These are phyloP conservation scores for Periconia sp. DNA, from an alignment of 2,329 filamentous ascomycete genomes.

Conservation along the genomic window DNA sequence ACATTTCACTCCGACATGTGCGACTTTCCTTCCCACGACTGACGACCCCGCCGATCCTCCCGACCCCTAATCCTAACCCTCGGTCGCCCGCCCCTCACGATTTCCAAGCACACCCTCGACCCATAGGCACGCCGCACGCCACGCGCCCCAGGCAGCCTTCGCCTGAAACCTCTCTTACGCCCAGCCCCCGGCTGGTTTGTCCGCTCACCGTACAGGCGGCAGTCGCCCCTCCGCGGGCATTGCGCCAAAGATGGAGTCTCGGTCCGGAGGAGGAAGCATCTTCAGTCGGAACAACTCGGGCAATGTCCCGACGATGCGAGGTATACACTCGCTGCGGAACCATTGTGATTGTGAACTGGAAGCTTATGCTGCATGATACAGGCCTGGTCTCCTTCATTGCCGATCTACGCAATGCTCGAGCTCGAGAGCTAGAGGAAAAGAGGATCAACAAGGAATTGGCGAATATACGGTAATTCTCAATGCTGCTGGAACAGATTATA, in stretches of 20 bases:
- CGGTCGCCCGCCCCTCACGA: slow-evolving; percentile 7
- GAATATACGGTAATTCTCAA: slow-evolving; percentile 73
- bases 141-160: no score
- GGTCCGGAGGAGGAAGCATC: slow-evolving; percentile 39
- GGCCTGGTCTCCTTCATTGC: slow-evolving; percentile 98
- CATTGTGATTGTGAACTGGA: neutral
- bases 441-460: slow-evolving; percentile 99
- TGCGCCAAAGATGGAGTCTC: slow-evolving; percentile 41
- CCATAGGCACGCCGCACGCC: no score
- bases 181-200: slow-evolving; percentile 25
- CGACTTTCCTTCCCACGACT: slow-evolving; percentile 15
- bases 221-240: slow-evolving; percentile 31
- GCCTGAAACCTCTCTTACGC: neutral
- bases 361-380: slow-evolving; percentile 26
- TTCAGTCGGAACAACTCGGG: slow-evolving; percentile 46
- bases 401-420: slow-evolving; percentile 90
- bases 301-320: slow-evolving; percentile 47
- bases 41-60: slow-evolving; percentile 9
- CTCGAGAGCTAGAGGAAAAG: slow-evolving; percentile 96
- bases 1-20: neutral
- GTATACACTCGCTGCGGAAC: slow-evolving; percentile 15
- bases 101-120: slow-evolving; percentile 8
- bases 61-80: slow-evolving; percentile 26
- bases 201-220: slow-evolving; percentile 31
- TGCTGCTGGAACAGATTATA: neutral